These are phyloP conservation scores for Phylloporus sp. DNA, from an alignment of 768 basidiomycete genomes.

Conservation along the genomic window DNA sequence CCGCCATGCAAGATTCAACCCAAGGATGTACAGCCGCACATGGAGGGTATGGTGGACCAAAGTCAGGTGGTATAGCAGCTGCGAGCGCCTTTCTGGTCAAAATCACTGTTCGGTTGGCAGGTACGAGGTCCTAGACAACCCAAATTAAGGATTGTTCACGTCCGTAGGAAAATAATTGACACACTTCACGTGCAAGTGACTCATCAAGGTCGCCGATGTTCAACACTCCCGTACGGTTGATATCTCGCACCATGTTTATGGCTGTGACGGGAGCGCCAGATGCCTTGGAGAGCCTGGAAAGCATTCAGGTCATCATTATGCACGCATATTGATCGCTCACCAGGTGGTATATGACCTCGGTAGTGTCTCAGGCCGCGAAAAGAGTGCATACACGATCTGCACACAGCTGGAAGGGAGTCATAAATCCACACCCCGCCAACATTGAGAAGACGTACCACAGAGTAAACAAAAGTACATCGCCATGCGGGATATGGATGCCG, in stretches of 20 bases:
- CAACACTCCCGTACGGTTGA: slow-evolving; percentile 56
- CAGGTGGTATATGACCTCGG: slow-evolving; percentile 73
- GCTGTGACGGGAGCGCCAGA: slow-evolving; percentile 57
- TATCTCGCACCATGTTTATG: slow-evolving; percentile 56
- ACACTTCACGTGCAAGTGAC: slow-evolving; percentile 47
- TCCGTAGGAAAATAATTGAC: slow-evolving; percentile 8
- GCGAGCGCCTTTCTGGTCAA: slow-evolving; percentile 39
- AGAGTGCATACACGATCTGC: slow-evolving; percentile 80
- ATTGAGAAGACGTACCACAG: slow-evolving; percentile 47
- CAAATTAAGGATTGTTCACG: not conserved
- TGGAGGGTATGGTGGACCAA: slow-evolving; percentile 50
- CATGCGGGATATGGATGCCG: slow-evolving; percentile 73
- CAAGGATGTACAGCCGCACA: slow-evolving; percentile 81
- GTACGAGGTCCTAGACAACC: slow-evolving; percentile 48
- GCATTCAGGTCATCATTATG: not conserved
- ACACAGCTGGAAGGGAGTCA: slow-evolving; percentile 50
- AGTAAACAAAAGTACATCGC: slow-evolving; percentile 78
- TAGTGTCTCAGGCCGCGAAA: slow-evolving; percentile 79
- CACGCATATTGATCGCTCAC: slow-evolving; percentile 35
- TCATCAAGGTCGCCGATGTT: slow-evolving; percentile 55
- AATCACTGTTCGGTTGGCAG: slow-evolving; percentile 48
- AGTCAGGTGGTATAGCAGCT: slow-evolving; percentile 33
- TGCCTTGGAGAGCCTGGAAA: slow-evolving; percentile 66
- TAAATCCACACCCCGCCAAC: not conserved
- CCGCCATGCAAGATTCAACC: slow-evolving; percentile 45